A percentile compares a stretch with the other conserved stretches of the same genome.
phyloP scores from a whole-genome alignment of 495 filamentous ascomycete species.

The Glutinoglossum americanum region DNA sequence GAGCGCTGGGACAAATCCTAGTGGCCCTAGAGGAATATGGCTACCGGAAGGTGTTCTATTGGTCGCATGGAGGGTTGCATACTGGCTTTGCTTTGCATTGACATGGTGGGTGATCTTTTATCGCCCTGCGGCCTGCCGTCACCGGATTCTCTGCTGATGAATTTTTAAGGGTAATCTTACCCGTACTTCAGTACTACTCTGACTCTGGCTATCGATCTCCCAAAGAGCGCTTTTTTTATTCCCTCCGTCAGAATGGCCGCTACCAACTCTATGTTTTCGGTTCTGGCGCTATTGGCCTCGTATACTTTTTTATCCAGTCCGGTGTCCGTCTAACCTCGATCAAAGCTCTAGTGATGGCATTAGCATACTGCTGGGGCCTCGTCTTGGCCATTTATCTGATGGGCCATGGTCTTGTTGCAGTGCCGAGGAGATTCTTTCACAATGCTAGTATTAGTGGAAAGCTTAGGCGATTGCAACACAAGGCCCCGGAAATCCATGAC shows the following conservation, averaged over 20 bases:
- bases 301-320: slow-evolving; percentile 67
- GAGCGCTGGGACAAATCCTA: slow-evolving; percentile 45
- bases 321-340: slow-evolving; percentile 42
- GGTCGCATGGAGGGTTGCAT: slow-evolving; percentile 78
- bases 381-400: slow-evolving; percentile 84
- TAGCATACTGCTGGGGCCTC: slow-evolving; percentile 86
- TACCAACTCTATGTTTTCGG: slow-evolving; percentile 67
- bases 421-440: slow-evolving; percentile 59
- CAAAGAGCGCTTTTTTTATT: slow-evolving; percentile 57
- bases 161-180: slow-evolving; percentile 56
- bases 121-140: neutral
- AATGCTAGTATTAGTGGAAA: slow-evolving; percentile 51
- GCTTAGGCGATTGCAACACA: slow-evolving; percentile 49
- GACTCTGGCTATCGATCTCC: slow-evolving; percentile 84
- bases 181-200: slow-evolving; percentile 77
- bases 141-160: neutral
- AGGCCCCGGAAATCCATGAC: slow-evolving; percentile 68
- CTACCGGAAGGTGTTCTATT: slow-evolving; percentile 45
- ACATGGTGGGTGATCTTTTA: slow-evolving; percentile 51
- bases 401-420: slow-evolving; percentile 86
- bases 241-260: slow-evolving; percentile 62
- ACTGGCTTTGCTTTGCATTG: slow-evolving; percentile 88
- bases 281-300: slow-evolving; percentile 43
- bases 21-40: slow-evolving; percentile 42
- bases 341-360: slow-evolving; percentile 72